Evolutionary conservation across 305 asterid genomes (phyloP).

Genomic region (Fraxinus greggii): DNA sequence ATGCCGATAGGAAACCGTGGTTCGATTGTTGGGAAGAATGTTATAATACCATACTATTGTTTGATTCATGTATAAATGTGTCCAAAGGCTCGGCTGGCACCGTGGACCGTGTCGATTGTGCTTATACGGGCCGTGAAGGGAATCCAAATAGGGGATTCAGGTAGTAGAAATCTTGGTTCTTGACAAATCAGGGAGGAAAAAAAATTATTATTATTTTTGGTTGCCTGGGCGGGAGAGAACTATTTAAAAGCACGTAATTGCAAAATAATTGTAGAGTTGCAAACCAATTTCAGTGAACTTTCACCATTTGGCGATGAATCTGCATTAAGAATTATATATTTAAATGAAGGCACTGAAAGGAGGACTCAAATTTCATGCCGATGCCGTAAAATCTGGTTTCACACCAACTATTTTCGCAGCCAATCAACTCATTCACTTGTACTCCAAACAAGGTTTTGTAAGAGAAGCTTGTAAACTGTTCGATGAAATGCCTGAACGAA

Average conservation of each 20-base stretch:
- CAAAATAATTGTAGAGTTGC: background rate
- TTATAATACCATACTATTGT: background rate
- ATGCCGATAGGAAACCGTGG: background rate
- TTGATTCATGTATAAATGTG: background rate
- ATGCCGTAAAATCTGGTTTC: conserved; percentile 51
- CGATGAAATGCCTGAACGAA: conserved; percentile 77
- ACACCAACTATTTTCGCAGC: conserved; percentile 28
- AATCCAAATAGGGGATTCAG: background rate
- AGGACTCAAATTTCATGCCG: conserved; percentile 55
- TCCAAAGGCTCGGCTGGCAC: background rate
- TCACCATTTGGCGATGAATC: background rate
- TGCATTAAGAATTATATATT: background rate
- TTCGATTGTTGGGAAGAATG: background rate
- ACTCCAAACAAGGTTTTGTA: conserved; percentile 43
- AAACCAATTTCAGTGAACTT: background rate
- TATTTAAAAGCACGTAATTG: background rate
- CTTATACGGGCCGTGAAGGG: background rate
- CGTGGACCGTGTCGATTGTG: background rate
- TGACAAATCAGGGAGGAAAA: background rate
- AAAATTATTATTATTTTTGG: background rate
- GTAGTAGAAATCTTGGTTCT: background rate
- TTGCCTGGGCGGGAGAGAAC: background rate
- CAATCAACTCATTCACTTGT: conserved; percentile 60
- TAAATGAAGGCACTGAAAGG: conserved; percentile 56
- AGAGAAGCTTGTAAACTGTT: conserved; percentile 60